These are phyloP conservation scores for Persicaria tinctoria DNA, from an alignment of 148 eudicot species.

Conservation along the genomic window DNA sequence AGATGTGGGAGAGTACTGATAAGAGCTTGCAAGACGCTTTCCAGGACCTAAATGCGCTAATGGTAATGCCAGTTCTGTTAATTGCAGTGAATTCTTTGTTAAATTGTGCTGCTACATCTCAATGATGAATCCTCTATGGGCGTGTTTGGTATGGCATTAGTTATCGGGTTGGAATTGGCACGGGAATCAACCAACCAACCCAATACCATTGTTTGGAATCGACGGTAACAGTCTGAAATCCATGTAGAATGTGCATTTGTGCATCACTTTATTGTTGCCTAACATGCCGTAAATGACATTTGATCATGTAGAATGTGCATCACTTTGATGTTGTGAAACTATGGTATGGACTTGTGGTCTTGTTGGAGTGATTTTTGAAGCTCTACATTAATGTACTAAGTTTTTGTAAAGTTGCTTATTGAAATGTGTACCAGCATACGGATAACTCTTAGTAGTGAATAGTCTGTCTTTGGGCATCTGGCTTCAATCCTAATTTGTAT, in stretches of 20 bases:
- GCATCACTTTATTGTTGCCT: not conserved
- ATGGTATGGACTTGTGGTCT: not conserved
- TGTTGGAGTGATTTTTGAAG: no score
- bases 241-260: not conserved
- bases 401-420: not conserved
- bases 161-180: no score
- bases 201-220: no score
- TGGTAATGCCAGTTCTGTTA: conserved; percentile 34
- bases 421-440: not conserved
- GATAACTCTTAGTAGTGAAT: not conserved
- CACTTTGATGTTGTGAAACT: not conserved
- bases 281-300: not conserved
- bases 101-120: not conserved
- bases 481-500: not conserved
- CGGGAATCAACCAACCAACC: no score
- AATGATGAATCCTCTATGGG: not conserved
- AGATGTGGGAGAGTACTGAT: conserved; percentile 98
- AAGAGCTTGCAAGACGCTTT: conserved; percentile 97
- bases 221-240: no score
- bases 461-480: not conserved
- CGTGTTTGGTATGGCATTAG: no score
- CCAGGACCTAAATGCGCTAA: conserved; percentile 90
- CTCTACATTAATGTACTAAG: not conserved
- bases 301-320: not conserved
- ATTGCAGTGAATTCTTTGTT: not conserved